A percentile compares a stretch with the other conserved stretches of the same genome.
Conservation (phyloP, 768 basidiomycete genomes). For the Dacryopinax spathularia region DNA sequence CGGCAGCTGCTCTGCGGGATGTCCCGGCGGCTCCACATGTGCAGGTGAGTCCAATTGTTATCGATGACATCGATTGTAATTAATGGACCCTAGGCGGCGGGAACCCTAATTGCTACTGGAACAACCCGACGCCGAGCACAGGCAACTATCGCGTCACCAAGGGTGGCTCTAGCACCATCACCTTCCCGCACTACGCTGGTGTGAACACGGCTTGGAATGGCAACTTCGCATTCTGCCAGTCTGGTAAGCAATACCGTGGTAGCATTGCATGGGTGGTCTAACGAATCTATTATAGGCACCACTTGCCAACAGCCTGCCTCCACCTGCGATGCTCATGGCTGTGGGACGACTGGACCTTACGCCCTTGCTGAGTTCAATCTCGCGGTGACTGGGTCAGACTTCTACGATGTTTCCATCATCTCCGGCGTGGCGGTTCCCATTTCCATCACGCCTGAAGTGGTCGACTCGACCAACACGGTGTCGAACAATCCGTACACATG, state of each 20-base stretch:
- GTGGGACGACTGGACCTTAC: constrained; percentile 3
- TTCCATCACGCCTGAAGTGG: constrained; percentile 5
- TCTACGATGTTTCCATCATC: constrained; percentile 10
- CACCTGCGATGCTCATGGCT: constrained; percentile 6
- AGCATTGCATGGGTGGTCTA: background rate
- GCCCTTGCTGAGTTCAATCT: constrained; percentile 6
- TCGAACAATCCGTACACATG: constrained; percentile 7
- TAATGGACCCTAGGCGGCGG: background rate
- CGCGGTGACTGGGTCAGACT: constrained; percentile 1
- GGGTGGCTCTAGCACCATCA: constrained; percentile 5
- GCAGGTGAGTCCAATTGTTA: background rate
- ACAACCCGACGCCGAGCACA: constrained; percentile 4
- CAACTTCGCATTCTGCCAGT: constrained; percentile 8
- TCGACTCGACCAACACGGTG: background rate
- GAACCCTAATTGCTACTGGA: constrained; percentile 8
- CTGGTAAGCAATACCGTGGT: background rate
- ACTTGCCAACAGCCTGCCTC: constrained; percentile 2
- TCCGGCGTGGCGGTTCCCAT: constrained; percentile 8
- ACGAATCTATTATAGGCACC: background rate
- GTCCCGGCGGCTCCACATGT: constrained; percentile 6
- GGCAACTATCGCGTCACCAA: constrained; percentile 7
- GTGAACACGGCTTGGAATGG: constrained; percentile 8
- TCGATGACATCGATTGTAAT: background rate
- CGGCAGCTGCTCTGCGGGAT: constrained; percentile 6
- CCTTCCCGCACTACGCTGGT: constrained; percentile 1